Evolutionary conservation across 352 stramenopile species (phyloP).

Genomic region (Phytopythium cucurbitacearum): DNA sequence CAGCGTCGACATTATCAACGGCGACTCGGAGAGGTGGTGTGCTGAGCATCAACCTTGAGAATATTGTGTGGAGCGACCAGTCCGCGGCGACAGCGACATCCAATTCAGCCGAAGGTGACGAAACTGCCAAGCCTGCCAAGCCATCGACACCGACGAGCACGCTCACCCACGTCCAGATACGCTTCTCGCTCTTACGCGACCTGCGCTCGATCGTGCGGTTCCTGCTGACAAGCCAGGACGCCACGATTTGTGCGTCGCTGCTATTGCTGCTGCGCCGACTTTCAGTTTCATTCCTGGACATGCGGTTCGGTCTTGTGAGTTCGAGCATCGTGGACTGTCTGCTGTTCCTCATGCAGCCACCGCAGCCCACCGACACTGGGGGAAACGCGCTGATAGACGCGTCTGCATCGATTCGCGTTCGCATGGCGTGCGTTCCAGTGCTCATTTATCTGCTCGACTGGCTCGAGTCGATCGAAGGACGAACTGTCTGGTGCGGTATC

Average conservation of each 20-base stretch:
- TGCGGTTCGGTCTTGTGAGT: slow-evolving; percentile 68
- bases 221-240: slow-evolving; percentile 52
- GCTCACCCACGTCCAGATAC: slow-evolving; percentile 49
- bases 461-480: slow-evolving; percentile 76
- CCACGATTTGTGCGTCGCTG: slow-evolving; percentile 40
- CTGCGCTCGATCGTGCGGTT: slow-evolving; percentile 62
- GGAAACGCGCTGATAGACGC: background rate
- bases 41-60: slow-evolving; percentile 72
- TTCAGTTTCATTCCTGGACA: slow-evolving; percentile 64
- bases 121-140: background rate
- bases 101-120: background rate
- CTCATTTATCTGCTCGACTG: slow-evolving; percentile 77
- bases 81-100: slow-evolving; percentile 7
- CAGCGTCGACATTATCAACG: slow-evolving; percentile 2
- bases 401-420: slow-evolving; percentile 20
- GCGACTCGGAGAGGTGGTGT: slow-evolving; percentile 50
- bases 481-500: slow-evolving; percentile 80
- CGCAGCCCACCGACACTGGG: background rate
- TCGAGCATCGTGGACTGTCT: slow-evolving; percentile 76
- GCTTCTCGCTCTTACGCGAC: slow-evolving; percentile 69
- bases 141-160: slow-evolving; percentile 17
- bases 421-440: slow-evolving; percentile 55
- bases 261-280: slow-evolving; percentile 55
- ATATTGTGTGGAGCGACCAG: slow-evolving; percentile 82
- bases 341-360: slow-evolving; percentile 45